Evolutionary conservation across 2,329 filamentous ascomycete species (phyloP).

Genomic region (Pseudocercospora fuligena): DNA sequence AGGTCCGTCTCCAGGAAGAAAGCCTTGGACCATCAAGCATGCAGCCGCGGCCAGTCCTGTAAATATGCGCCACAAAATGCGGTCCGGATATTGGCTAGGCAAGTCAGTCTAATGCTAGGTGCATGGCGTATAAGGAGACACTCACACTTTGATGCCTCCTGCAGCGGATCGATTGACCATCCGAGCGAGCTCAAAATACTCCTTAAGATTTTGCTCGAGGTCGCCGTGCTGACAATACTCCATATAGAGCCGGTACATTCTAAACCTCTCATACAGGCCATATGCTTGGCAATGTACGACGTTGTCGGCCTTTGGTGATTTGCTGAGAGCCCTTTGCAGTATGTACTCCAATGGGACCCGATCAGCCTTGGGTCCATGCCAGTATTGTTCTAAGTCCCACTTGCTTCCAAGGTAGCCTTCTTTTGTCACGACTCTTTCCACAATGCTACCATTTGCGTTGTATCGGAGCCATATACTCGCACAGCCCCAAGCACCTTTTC

Average conservation of each 20-base stretch:
- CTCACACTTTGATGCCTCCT: not conserved
- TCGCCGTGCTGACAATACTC: not conserved
- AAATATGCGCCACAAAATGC: not conserved
- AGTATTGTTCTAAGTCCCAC: not conserved
- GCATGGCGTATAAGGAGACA: not conserved
- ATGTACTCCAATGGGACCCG: not conserved
- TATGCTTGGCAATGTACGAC: not conserved
- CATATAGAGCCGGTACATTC: conserved; percentile 4
- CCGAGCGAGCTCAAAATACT: not conserved
- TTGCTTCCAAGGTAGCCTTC: not conserved
- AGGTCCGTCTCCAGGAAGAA: not conserved
- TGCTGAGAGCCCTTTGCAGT: not conserved
- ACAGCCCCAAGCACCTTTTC: not conserved
- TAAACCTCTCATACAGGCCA: not conserved
- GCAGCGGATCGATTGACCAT: not conserved
- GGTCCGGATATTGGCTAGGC: not conserved
- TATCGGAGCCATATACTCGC: not conserved
- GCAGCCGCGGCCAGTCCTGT: not conserved
- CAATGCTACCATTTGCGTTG: not conserved
- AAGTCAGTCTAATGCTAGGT: not conserved
- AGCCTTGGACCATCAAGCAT: not conserved
- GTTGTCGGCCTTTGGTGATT: not conserved
- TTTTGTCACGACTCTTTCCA: not conserved
- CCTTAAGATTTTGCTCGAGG: not conserved
- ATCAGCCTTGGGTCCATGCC: not conserved